Conservation (phyloP, 2,329 filamentous ascomycete genomes). For the Penicillium sp. region DNA sequence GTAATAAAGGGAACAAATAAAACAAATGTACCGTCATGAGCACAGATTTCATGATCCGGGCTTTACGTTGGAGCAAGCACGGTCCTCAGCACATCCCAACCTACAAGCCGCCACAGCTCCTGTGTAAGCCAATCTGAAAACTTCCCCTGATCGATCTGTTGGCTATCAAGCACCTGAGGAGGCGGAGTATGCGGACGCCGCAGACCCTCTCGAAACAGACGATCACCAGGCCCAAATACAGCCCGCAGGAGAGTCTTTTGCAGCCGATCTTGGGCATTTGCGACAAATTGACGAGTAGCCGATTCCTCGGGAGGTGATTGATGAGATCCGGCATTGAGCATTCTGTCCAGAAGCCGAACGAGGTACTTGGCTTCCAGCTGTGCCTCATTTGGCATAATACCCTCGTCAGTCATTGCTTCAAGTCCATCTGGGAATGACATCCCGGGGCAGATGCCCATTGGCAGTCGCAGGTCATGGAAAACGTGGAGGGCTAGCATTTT, state of each 20-base stretch:
- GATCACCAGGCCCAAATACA: constrained; percentile 38
- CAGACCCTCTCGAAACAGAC: constrained; percentile 29
- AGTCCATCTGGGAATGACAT: constrained; percentile 34
- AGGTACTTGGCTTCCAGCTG: constrained; percentile 37
- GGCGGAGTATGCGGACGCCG: constrained; percentile 20
- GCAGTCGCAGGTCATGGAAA: constrained; percentile 35
- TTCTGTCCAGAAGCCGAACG: constrained; percentile 33
- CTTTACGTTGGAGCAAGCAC: background rate
- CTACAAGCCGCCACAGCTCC: constrained; percentile 56
- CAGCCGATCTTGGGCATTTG: constrained; percentile 28
- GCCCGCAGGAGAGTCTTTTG: constrained; percentile 43
- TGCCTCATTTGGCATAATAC: constrained; percentile 22
- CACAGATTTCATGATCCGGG: background rate
- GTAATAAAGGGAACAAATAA: background rate
- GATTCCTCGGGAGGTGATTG: background rate
- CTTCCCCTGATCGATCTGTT: constrained; percentile 28
- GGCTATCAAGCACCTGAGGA: constrained; percentile 10
- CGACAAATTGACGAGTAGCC: constrained; percentile 14
- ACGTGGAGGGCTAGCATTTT: constrained; percentile 38
- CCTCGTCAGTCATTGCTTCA: constrained; percentile 20
- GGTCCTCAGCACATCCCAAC: constrained; percentile 49
- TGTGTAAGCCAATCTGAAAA: constrained; percentile 54
- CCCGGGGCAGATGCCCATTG: constrained; percentile 22
- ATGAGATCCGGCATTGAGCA: constrained; percentile 14
- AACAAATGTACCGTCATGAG: background rate